Conservation (phyloP, 345 rosid species). For the Gossypium raimondii region DNA sequence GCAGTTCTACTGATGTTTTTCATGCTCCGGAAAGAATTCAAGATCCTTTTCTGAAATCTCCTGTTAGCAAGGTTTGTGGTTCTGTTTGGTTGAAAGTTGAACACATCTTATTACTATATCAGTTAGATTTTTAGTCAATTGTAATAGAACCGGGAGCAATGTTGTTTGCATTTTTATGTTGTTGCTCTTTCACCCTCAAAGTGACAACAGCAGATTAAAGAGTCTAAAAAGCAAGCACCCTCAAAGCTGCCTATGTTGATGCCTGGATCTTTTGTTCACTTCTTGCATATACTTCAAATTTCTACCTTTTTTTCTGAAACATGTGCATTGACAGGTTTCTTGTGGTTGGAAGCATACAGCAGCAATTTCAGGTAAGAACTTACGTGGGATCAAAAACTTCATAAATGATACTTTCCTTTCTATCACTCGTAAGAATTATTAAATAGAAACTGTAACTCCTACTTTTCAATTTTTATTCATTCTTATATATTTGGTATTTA, state of each 20-base stretch:
- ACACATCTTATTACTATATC: neutral
- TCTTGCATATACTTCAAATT: neutral
- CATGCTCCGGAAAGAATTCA: conserved; percentile 70
- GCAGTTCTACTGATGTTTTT: conserved; percentile 58
- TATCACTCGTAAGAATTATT: neutral
- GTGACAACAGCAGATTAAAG: neutral
- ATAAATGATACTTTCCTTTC: neutral
- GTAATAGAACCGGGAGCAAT: neutral
- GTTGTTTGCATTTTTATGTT: neutral
- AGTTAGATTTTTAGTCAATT: neutral
- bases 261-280: neutral
- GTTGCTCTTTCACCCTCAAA: neutral
- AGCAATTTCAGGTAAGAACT: conserved; percentile 70
- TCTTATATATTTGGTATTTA: neutral
- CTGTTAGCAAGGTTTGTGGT: conserved; percentile 51
- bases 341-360: conserved; percentile 99
- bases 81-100: conserved; percentile 4
- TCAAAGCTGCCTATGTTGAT: neutral
- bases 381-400: neutral
- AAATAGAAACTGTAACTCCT: neutral
- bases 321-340: conserved; percentile 49
- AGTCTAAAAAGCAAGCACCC: neutral
- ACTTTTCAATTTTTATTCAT: neutral
- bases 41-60: conserved; percentile 61
- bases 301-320: neutral